A percentile compares a stretch with the other conserved stretches of the same genome.
Conservation (phyloP, 495 filamentous ascomycete genomes). For the Penicillium crystallinum region DNA sequence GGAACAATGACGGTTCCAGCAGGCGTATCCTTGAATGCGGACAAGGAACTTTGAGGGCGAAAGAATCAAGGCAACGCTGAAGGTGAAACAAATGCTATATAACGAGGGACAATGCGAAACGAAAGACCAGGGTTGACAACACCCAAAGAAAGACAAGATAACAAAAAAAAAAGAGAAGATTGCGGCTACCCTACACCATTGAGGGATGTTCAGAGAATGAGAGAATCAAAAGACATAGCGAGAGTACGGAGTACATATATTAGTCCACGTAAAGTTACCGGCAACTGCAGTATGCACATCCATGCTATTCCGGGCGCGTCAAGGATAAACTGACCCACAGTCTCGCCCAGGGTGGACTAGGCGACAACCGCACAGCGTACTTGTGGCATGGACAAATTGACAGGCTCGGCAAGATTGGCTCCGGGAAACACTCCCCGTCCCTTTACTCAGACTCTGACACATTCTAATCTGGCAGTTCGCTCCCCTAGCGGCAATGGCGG, state of each 20-base stretch:
- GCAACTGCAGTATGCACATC: conserved; percentile 28
- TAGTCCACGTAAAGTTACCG: conserved; percentile 14
- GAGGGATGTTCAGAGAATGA: conserved; percentile 13
- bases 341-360: conserved; percentile 17
- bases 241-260: conserved; percentile 19
- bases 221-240: background rate
- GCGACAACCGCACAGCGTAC: conserved; percentile 18
- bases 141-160: conserved; percentile 19
- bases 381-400: conserved; percentile 25
- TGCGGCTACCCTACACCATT: conserved; percentile 25
- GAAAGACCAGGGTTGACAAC: conserved; percentile 15
- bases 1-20: background rate
- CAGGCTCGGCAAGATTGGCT: conserved; percentile 16
- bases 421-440: conserved; percentile 3
- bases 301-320: conserved; percentile 20
- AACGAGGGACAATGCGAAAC: conserved; percentile 27
- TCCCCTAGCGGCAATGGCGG: conserved; percentile 18
- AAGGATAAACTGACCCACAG: conserved; percentile 19
- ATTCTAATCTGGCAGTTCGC: conserved; percentile 16
- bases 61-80: conserved; percentile 10
- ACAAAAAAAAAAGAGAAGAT: conserved; percentile 19
- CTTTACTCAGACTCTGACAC: conserved; percentile 24
- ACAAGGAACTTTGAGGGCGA: conserved; percentile 6
- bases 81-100: conserved; percentile 19
- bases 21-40: background rate